Conservation (phyloP, 495 filamentous ascomycete species). For the Annulohypoxylon stygium region DNA sequence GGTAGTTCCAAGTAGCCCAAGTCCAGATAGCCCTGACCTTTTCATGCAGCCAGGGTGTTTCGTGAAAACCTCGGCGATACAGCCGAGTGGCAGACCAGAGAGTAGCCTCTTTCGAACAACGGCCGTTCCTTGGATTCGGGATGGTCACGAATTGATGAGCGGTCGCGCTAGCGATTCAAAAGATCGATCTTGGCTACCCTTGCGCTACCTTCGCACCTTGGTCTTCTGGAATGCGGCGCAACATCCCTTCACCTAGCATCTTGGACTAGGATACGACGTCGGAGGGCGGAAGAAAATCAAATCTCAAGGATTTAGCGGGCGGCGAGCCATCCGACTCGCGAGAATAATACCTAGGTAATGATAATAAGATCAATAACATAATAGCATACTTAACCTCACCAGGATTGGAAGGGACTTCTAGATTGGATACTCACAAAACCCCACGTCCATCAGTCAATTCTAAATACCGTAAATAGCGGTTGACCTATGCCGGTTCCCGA, state of each 20-base stretch:
- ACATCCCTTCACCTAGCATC: constrained; percentile 20
- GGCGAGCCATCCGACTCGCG: constrained; percentile 39
- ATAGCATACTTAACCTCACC: background rate
- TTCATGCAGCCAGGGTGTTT: constrained; percentile 25
- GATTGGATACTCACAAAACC: constrained; percentile 1
- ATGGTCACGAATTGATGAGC: constrained; percentile 46
- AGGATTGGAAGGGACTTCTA: constrained; percentile 23
- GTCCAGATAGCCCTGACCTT: constrained; percentile 8
- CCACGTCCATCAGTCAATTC: constrained; percentile 10
- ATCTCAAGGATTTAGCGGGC: background rate
- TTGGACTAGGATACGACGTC: constrained; percentile 17
- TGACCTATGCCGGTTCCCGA: constrained; percentile 37
- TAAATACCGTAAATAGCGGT: constrained; percentile 25
- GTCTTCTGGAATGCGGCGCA: constrained; percentile 35
- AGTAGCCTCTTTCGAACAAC: constrained; percentile 35
- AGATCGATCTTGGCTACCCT: constrained; percentile 41
- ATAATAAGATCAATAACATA: constrained; percentile 14
- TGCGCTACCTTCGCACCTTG: constrained; percentile 13
- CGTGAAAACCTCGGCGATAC: constrained; percentile 45
- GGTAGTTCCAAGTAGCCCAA: background rate
- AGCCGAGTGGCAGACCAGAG: constrained; percentile 42
- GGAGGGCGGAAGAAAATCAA: constrained; percentile 15
- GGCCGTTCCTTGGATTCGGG: constrained; percentile 47
- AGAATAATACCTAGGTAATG: constrained; percentile 6
- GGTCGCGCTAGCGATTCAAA: constrained; percentile 39